Base-by-base conservation (phyloP, 2,329 filamentous ascomycete species). In the Onygenales sp. region DNA sequence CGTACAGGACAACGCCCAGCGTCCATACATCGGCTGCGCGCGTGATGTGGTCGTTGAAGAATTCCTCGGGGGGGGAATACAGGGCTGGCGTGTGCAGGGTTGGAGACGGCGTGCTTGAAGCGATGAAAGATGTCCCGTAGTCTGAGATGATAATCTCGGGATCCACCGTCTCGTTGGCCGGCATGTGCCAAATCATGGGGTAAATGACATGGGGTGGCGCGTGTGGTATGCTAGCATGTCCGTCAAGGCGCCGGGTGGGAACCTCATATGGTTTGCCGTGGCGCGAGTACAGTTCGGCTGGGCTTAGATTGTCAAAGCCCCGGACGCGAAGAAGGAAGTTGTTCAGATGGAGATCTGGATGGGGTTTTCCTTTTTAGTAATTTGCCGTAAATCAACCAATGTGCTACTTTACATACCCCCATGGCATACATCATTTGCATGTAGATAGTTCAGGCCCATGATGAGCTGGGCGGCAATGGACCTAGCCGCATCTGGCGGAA, bases 141-240 rank as follows among this genome's bases (percentile, higher is more conserved):
- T 63, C 61, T 33, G 56, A 59, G 44, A 62, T 61, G n/a, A 61
- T 52, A 50, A 62, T 56, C 49, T 62, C 56, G 2, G 59, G 58
- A 34, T 58, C 44, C 47, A 44, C 14, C 37, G 60, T 6, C 46
- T 61, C 42, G 50, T 62, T 61, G 11, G 59, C 56, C 55, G 56
- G 57, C 48, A 58, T 57, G n/a, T 44, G 52, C 53, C 57, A 56
- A 54, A 11, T n/a, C 59, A 60, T 58, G 32, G 57, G 40, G 55
- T 57, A 58, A 55, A 56, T 56, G 51, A 49, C 56, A 54, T 53
- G 42, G 3, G 52, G 51, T 44, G 61, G 59, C 50, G 58, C 59
- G 14, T 62, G 53, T 34, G 60, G 61, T 52, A 21, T 52, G 45
- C 46, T 55, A 50, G 57, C 48, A 43, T 59, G 59, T 49, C 54